Evolutionary conservation across 495 filamentous ascomycete species (phyloP), one percentile per base, ranked within the genome.

Genomic region (Penicillium silybi): DNA sequence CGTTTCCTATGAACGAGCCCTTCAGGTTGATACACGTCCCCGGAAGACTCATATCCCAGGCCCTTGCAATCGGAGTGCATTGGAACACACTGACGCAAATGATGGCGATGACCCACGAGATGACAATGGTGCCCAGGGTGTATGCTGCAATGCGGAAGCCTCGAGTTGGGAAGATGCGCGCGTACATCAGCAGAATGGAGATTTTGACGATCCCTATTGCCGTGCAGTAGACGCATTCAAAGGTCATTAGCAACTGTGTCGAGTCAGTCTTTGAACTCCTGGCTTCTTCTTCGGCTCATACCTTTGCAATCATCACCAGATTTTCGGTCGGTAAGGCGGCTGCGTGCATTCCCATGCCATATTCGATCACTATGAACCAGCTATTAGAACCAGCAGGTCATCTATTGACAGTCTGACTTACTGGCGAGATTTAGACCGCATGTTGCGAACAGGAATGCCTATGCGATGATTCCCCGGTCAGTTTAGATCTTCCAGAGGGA

Each of bases 21-120:
- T 70, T 70, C 26, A 72, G 67, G 42, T 73, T 62, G 52, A 79
- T 75, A 53, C 78, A 80, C 3, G 49, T 49, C 0, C 70, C 73
- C 0, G 66, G 54, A 7, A 70, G 46, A 5, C 53, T 51, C 0
- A 59, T 59, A 26, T 69, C 46, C 73, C 72, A 80, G 48, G 70
- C 66, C 32, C 64, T 71, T 11, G 57, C 27, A 29, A 80, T 60
- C 0, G 75, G 76, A 0, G 51, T 63, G 52, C 76, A 81, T 53
- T 78, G 72, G 41, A 79, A 71, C 40, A 74, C 62, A 20, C 66
- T 73, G 7, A 66, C 59, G 34, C 75, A 66, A 46, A 75, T 70
- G 45, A 74, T 73, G 40, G 63, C 65, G 22, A 74, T 50, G 7
- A 69, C 65, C 53, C 77, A 78, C 13, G 51, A 42, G 9, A 71